A percentile compares a stretch with the other conserved stretches of the same genome.
These are phyloP conservation scores for Leptodontidium sp. DNA, from an alignment of 2,329 filamentous ascomycete genomes.

Conservation along the genomic window DNA sequence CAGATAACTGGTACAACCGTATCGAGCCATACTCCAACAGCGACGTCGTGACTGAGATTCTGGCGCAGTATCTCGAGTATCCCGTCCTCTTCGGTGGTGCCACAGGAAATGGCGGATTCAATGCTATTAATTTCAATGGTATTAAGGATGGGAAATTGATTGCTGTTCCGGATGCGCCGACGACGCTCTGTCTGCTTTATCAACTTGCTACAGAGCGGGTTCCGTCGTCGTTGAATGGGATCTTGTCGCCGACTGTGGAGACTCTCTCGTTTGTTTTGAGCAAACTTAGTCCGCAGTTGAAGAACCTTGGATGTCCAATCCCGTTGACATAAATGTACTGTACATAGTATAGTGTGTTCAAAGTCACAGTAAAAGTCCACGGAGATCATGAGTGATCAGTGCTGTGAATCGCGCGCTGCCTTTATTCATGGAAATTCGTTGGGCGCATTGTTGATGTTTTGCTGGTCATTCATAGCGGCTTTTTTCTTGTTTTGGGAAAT, in stretches of 20 bases:
- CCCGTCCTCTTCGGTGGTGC: slow-evolving; percentile 55
- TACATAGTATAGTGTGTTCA: neutral
- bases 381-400: neutral
- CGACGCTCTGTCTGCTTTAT: slow-evolving; percentile 53
- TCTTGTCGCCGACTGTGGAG: slow-evolving; percentile 49
- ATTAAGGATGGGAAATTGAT: slow-evolving; percentile 51
- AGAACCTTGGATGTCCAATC: slow-evolving; percentile 50
- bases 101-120: slow-evolving; percentile 50
- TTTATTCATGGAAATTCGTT: neutral
- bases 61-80: slow-evolving; percentile 51
- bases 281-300: slow-evolving; percentile 46
- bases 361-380: neutral
- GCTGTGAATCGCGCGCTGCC: slow-evolving; percentile 11
- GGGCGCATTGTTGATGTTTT: neutral
- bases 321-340: slow-evolving; percentile 23
- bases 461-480: slow-evolving; percentile 3
- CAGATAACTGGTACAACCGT: slow-evolving; percentile 40
- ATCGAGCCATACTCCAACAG: slow-evolving; percentile 44
- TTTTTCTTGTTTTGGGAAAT: neutral
- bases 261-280: slow-evolving; percentile 39
- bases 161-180: slow-evolving; percentile 36
- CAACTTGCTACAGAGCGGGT: slow-evolving; percentile 51
- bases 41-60: slow-evolving; percentile 50
- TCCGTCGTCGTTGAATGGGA: slow-evolving; percentile 49
- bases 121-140: slow-evolving; percentile 49